phyloP scores from a whole-genome alignment of 2,329 filamentous ascomycete genomes.

The Juglanconis juglandina region DNA sequence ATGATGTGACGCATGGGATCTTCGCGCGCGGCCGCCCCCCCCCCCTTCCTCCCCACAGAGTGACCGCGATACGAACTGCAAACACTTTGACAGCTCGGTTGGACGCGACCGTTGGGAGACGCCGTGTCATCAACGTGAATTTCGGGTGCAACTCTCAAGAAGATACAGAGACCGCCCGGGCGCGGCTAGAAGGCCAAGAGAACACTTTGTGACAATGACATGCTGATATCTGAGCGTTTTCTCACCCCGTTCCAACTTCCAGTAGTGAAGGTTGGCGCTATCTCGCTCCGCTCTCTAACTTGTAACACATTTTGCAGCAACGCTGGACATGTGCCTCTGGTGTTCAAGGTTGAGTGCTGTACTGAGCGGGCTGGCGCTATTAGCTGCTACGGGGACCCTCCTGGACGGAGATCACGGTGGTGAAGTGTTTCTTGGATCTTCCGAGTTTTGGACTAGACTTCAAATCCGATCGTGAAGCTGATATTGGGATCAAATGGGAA shows the following conservation, averaged over 20 bases:
- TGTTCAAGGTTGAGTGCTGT: conserved; percentile 5
- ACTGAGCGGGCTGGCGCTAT: background rate
- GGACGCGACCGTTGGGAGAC: background rate
- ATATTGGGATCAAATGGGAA: too few species aligned
- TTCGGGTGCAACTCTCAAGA: background rate
- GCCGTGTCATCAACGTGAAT: background rate
- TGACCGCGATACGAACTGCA: conserved; percentile 7
- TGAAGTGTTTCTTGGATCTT: background rate
- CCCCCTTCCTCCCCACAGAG: background rate
- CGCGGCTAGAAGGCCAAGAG: background rate
- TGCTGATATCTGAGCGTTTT: too few species aligned
- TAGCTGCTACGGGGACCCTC: conserved; percentile 1
- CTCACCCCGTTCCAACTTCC: too few species aligned
- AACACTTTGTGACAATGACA: background rate
- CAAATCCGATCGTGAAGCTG: too few species aligned
- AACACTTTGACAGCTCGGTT: background rate
- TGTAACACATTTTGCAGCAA: conserved; percentile 11
- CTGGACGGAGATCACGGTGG: background rate
- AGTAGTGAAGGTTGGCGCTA: background rate
- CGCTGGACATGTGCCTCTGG: background rate
- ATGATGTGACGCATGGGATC: background rate
- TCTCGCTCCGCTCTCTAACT: conserved; percentile 1
- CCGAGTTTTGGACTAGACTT: background rate
- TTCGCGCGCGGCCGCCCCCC: too few species aligned
- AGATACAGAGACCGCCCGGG: background rate